Conservation (phyloP, 495 filamentous ascomycete species). For the Trichoderma parareesei region DNA sequence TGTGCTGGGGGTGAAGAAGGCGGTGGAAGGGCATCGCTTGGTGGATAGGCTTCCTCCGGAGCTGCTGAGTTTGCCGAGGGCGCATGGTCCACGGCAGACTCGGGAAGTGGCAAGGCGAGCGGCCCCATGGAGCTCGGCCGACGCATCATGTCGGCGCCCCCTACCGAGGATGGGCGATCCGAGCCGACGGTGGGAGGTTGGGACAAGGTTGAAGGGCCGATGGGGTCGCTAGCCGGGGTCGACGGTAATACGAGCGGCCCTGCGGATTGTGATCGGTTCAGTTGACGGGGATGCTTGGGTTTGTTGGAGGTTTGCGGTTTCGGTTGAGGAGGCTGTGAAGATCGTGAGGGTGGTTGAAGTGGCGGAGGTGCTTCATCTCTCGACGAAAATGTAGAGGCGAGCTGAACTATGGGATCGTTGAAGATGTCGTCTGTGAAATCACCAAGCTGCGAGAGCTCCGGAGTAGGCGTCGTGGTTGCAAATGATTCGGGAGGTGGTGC, state of each 20-base stretch:
- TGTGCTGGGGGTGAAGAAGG: slow-evolving; percentile 21
- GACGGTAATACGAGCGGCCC: slow-evolving; percentile 26
- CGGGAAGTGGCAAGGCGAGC: background rate
- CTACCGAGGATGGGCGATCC: slow-evolving; percentile 1
- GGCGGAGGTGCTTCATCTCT: background rate
- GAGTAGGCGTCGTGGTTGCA: background rate
- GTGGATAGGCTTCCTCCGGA: slow-evolving; percentile 22
- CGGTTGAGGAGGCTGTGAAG: background rate
- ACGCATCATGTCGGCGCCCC: background rate
- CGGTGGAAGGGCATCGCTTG: slow-evolving; percentile 20
- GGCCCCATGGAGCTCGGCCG: background rate
- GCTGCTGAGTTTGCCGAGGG: background rate
- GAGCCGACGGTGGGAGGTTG: background rate
- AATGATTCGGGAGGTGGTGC: background rate
- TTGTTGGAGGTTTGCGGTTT: background rate
- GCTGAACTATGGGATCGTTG: background rate
- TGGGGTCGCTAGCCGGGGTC: slow-evolving; percentile 39
- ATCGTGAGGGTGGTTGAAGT: background rate
- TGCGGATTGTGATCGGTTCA: slow-evolving; percentile 10
- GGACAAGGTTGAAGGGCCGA: slow-evolving; percentile 23
- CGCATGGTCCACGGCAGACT: background rate
- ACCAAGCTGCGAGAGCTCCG: background rate
- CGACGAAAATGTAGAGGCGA: slow-evolving; percentile 2
- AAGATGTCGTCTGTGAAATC: background rate
- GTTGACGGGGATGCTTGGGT: background rate